These are phyloP conservation scores for Hibiscus mutabilis DNA, from an alignment of 345 rosid species.

Conservation along the genomic window DNA sequence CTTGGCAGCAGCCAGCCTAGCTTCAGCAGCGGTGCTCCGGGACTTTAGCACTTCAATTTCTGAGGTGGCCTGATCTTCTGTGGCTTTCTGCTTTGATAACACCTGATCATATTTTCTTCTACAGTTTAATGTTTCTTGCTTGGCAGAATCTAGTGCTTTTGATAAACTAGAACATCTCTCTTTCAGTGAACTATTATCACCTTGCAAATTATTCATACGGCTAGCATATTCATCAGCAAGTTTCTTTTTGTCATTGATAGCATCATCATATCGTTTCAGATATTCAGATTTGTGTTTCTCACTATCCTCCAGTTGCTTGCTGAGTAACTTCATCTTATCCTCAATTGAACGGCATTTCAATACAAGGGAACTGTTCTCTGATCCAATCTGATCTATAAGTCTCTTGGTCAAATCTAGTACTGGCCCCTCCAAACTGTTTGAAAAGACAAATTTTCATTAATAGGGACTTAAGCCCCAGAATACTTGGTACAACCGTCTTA, in stretches of 20 bases:
- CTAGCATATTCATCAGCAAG: conserved; percentile 70
- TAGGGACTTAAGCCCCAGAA: background rate
- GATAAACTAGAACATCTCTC: conserved; percentile 72
- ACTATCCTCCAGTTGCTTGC: conserved; percentile 83
- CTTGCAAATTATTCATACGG: conserved; percentile 70
- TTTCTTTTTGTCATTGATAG: conserved; percentile 86
- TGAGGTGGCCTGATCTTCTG: conserved; percentile 60
- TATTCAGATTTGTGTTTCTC: conserved; percentile 76
- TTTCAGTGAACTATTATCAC: conserved; percentile 64
- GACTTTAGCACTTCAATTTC: conserved; percentile 79
- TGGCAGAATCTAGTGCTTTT: conserved; percentile 64
- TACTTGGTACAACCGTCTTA: background rate
- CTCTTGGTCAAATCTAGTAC: conserved; percentile 73
- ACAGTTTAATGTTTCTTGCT: conserved; percentile 73
- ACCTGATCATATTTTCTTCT: conserved; percentile 65
- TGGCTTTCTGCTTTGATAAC: conserved; percentile 67
- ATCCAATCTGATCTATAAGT: conserved; percentile 65
- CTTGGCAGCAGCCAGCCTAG: conserved; percentile 89
- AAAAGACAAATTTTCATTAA: background rate
- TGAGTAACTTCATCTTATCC: conserved; percentile 69
- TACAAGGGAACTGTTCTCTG: conserved; percentile 70
- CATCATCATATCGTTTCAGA: conserved; percentile 87
- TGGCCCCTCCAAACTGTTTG: conserved; percentile 89
- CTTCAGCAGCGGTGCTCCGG: conserved; percentile 84
- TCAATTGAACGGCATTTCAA: conserved; percentile 80